Base-by-base conservation (phyloP, 768 basidiomycete genomes). In the Rhizopogon roseolus region DNA sequence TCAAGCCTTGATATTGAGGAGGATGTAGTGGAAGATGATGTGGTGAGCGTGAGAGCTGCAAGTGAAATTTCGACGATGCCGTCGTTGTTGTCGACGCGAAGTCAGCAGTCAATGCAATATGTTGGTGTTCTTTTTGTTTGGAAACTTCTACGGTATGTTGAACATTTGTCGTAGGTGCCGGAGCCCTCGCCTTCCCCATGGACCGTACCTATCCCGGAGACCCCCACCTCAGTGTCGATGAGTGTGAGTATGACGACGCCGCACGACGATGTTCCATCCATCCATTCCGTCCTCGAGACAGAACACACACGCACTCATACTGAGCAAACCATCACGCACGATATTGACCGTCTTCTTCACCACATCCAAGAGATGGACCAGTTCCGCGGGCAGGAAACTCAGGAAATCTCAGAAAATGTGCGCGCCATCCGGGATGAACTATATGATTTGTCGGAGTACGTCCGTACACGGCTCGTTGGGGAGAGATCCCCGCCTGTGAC, bases 351-450 rank as follows among this genome's bases (percentile, higher is more conserved):
- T 7, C 58, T 85, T 16, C 65, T 85, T 46, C 72, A 80, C 38
- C 73, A 76, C 51, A 66, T 85, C 9, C 82, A 88, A 49, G 84
- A 89, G 50, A 62, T 92, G 11, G 83, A 92, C 59, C 72, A 78
- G 32, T 71, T 75, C 16, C 73, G 88, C 50, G 84, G 81, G 0
- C 74, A 80, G 3, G 88, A 94, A 58, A 80, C 76, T 29, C 74
- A 80, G 27, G 84, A 85, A 14, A 64, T 94, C 7, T 76, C 78
- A 0, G 82, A 81, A 43, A 84, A 88, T 62, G 75, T 96, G 4
- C 79, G 80, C 49, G 79, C 82, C 0, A 81, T 97, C 38, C 80
- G 86, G 54, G 75, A 85, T 37, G 84, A 89, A 58, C 71, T 96
- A 3, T 76, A 75, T 11, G 81, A 84, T 42, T 73, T 94, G 10